Base-by-base conservation (phyloP, 805 yeast species). In the Candida argentea region DNA sequence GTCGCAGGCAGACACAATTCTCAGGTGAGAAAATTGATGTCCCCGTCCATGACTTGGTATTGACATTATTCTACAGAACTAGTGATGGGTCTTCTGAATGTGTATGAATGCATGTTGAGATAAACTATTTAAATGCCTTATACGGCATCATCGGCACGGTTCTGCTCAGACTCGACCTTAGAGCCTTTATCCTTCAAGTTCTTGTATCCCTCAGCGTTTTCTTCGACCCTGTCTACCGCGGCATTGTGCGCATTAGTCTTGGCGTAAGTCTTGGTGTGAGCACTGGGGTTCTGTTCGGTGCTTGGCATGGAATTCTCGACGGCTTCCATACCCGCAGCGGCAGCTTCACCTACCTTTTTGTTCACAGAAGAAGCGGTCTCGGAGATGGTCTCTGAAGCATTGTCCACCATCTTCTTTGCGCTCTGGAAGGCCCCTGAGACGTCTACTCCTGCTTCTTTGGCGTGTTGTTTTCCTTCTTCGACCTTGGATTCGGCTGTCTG, bases 101-200 rank as follows among this genome's bases (percentile, higher is more conserved):
- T 10, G 20, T 18, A 18, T 18, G 20, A n/a, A n/a, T n/a, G n/a
- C n/a, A n/a, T n/a, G n/a, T n/a, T n/a, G n/a, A n/a, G n/a, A n/a
- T n/a, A n/a, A n/a, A n/a, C n/a, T n/a, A n/a, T n/a, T n/a, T n/a
- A n/a, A n/a, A n/a, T n/a, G n/a, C n/a, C n/a, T 40, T 46, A 60
- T 18, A 61, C 40, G n/a, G 55, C 67, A 39, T 65, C 70, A 22
- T 63, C 69, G 5, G 69, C 67, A 29, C 70, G 52, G 40, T 57
- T 52, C 40, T 65, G 69, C 42, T 63, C 68, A 22, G 42, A 34
- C 37, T 63, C 67, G 13, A 51, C 48, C 37, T 61, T 54, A 28
- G 50, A 22, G 9, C 69, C 70, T 40, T 61, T 64, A 31, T 63
- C 65, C 42, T 61, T 64, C 36, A 64, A 51, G 38, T 48, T 38